Evolutionary conservation across 1,284 basidiomycete species (phyloP), one percentile per base, ranked within the genome.

Genomic region (Cystobasidium slooffiae): DNA sequence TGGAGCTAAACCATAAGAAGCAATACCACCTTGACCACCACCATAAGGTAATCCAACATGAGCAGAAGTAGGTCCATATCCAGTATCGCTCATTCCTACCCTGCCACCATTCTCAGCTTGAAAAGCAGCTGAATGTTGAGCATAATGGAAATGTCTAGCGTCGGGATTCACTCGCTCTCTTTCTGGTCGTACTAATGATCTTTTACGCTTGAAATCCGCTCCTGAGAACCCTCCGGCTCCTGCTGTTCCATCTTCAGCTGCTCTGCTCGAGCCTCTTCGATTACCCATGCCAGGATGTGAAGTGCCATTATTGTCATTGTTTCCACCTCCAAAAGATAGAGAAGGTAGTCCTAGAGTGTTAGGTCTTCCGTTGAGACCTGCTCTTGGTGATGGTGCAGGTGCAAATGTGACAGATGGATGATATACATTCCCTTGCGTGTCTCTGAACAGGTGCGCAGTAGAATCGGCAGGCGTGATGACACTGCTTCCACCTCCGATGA

Each of bases 91-190:
- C 68, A 70, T 87, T 72, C 88, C 90, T 5, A 92, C 85, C 65
- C 85, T 82, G 47, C 85, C 84, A 43, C 82, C 82, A 16, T 87
- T 86, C 77, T 89, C 88, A 74, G 89, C 85, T 81, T 90, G 89
- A 82, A 93, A 87, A 81, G 92, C 89, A 22, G 91, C 90, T 16
- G 93, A 92, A 83, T 92, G 94, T 77, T 88, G 90, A 68, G 94
- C 89, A 84, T 99, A 99, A 84, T 98, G 91, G 89, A 91, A 99
- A 78, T 96, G 90, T 55, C 94, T 88, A 85, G 98, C 94, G 62
- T 89, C 89, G 9, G 95, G 94, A 81, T 97, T 95, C 80, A 98
- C 93, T 85, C 96, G 92, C 85, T 97, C 96, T 76, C 96, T 87
- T 83, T 99, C 96, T 8, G 97, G 96, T 72, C 88, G 86, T 69